These are phyloP conservation scores for Starmera stellimalicola DNA, from an alignment of 1,139 yeast species.

Conservation along the genomic window DNA sequence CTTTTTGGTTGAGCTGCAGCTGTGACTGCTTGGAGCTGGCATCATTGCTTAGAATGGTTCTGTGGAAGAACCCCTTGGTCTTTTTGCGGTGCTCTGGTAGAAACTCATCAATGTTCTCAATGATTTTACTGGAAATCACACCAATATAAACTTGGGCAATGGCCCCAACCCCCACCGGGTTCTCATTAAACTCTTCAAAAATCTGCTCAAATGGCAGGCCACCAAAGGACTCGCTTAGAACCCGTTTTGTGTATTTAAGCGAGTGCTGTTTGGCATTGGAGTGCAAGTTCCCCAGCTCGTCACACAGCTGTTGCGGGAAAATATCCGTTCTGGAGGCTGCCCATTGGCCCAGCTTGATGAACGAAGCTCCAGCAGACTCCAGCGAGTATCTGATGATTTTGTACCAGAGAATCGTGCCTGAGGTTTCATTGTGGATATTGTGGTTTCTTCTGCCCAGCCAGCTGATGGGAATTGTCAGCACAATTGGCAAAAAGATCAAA, in stretches of 20 bases:
- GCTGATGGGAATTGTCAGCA: slow-evolving; percentile 55
- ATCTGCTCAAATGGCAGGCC: slow-evolving; percentile 57
- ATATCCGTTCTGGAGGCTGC: slow-evolving; percentile 98
- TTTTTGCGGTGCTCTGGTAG: slow-evolving; percentile 7
- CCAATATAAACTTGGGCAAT: slow-evolving; percentile 93
- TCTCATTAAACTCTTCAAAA: slow-evolving; percentile 67
- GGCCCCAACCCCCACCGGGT: slow-evolving; percentile 91
- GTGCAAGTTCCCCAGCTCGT: slow-evolving; percentile 67
- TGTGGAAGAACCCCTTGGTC: slow-evolving; percentile 4
- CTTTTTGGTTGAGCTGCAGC: slow-evolving; percentile 41
- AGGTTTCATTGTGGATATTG: slow-evolving; percentile 26
- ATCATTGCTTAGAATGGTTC: slow-evolving; percentile 1
- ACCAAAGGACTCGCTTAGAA: slow-evolving; percentile 53
- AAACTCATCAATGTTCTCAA: slow-evolving; percentile 25
- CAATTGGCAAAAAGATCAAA: slow-evolving; percentile 59
- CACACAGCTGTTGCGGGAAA: slow-evolving; percentile 72
- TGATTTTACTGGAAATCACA: slow-evolving; percentile 41
- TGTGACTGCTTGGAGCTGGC: background rate
- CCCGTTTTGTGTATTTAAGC: slow-evolving; percentile 46
- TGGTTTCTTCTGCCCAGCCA: slow-evolving; percentile 43
- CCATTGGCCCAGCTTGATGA: slow-evolving; percentile 97
- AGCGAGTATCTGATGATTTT: slow-evolving; percentile 54
- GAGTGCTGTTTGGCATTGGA: slow-evolving; percentile 77
- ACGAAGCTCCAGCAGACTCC: slow-evolving; percentile 88
- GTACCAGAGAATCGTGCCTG: slow-evolving; percentile 72